Evolutionary conservation across 208 protist genomes (phyloP).

Genomic region (Polymyxa betae): DNA sequence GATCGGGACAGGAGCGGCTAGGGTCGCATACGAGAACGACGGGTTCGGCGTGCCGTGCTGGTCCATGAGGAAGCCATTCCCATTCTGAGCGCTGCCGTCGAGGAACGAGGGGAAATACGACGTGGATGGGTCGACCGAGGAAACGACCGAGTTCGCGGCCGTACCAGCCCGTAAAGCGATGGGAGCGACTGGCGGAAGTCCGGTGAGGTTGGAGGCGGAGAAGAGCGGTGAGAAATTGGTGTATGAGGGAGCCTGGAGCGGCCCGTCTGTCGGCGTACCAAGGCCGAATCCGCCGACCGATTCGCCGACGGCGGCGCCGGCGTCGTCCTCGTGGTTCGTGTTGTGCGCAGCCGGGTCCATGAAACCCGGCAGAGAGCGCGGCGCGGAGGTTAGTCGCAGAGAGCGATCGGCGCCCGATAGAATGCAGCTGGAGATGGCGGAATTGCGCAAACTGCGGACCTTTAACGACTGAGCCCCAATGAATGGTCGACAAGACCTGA

Average conservation of each 20-base stretch:
- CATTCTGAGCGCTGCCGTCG: background rate
- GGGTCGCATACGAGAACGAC: background rate
- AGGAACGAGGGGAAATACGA: background rate
- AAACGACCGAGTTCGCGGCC: background rate
- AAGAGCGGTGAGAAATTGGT: constrained; percentile 2
- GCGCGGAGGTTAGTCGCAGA: too few relatives aligned
- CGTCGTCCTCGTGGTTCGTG: too few relatives aligned
- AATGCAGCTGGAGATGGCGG: too few relatives aligned
- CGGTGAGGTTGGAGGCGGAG: background rate
- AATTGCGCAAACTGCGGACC: too few relatives aligned
- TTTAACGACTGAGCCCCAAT: too few relatives aligned
- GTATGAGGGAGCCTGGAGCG: background rate
- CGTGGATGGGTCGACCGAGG: background rate
- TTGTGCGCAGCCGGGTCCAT: too few relatives aligned
- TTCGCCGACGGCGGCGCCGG: too few relatives aligned
- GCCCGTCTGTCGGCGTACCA: background rate
- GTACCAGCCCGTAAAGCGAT: too few relatives aligned
- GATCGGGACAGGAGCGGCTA: too few relatives aligned
- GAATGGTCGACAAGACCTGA: too few relatives aligned
- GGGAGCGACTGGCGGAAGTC: background rate
- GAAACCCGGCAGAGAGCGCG: too few relatives aligned
- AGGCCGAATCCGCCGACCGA: background rate
- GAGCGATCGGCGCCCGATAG: too few relatives aligned
- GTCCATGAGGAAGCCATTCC: background rate
- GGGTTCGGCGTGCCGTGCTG: background rate